These are phyloP conservation scores for Blastobotrys proliferans DNA, from an alignment of 1,139 yeast genomes.

Conservation along the genomic window DNA sequence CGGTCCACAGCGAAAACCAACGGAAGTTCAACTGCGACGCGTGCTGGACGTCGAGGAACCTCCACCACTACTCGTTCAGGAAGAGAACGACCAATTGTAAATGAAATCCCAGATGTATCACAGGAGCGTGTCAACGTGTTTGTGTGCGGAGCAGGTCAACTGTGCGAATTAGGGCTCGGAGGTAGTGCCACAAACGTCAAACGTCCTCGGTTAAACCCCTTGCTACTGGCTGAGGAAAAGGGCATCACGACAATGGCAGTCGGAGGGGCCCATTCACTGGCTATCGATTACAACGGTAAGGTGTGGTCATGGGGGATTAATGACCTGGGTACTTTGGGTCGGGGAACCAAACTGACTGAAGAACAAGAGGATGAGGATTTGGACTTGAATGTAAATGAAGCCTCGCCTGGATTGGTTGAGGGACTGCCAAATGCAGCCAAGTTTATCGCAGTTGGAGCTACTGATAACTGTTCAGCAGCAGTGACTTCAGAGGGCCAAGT, in stretches of 20 bases:
- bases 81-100: slow-evolving; percentile 15
- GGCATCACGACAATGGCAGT: slow-evolving; percentile 82
- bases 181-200: slow-evolving; percentile 91
- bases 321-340: slow-evolving; percentile 89
- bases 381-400: slow-evolving; percentile 79
- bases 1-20: slow-evolving; percentile 28
- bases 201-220: slow-evolving; percentile 88
- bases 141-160: slow-evolving; percentile 95
- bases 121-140: slow-evolving; percentile 63
- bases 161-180: slow-evolving; percentile 96
- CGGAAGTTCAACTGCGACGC: not conserved
- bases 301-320: slow-evolving; percentile 99
- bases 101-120: slow-evolving; percentile 38
- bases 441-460: slow-evolving; percentile 83
- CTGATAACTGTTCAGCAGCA: slow-evolving; percentile 85
- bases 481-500: slow-evolving; percentile 79
- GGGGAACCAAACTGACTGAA: slow-evolving; percentile 60
- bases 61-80: slow-evolving; percentile 6
- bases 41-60: not conserved
- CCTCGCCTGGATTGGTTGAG: slow-evolving; percentile 78
- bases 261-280: slow-evolving; percentile 94
- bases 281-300: slow-evolving; percentile 65
- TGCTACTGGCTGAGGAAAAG: slow-evolving; percentile 53
- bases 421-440: slow-evolving; percentile 54
- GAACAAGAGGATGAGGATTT: slow-evolving; percentile 77